Conservation (phyloP, 2,329 filamentous ascomycete genomes). For the Paraconiothyrium brasiliense region DNA sequence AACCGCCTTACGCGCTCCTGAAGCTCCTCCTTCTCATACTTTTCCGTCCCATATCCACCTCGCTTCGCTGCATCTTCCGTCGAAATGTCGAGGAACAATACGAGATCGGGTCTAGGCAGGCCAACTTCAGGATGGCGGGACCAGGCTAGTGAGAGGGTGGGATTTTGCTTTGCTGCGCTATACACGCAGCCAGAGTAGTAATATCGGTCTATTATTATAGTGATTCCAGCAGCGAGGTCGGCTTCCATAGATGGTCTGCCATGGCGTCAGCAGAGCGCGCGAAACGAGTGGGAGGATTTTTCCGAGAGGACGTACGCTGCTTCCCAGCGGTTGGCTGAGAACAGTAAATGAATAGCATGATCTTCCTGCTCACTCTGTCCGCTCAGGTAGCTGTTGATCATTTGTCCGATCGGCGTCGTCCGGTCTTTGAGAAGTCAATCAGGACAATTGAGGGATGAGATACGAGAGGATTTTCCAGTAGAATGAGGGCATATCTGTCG, state of each 20-base stretch:
- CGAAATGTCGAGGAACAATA: slow-evolving; percentile 85
- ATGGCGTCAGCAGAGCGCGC: neutral
- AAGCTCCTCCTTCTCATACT: slow-evolving; percentile 86
- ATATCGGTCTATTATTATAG: slow-evolving; percentile 88
- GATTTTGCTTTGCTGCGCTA: slow-evolving; percentile 84
- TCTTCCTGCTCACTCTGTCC: slow-evolving; percentile 79
- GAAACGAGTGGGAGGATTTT: neutral
- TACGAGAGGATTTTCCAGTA: too few relatives aligned
- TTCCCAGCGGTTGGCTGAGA: slow-evolving; percentile 93
- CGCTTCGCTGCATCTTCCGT: slow-evolving; percentile 75
- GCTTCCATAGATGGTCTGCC: slow-evolving; percentile 47
- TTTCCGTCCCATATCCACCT: slow-evolving; percentile 88
- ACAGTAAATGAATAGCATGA: slow-evolving; percentile 88
- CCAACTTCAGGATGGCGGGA: slow-evolving; percentile 85
- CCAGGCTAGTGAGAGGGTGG: slow-evolving; percentile 76
- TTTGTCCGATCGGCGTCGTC: slow-evolving; percentile 82
- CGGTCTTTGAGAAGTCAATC: slow-evolving; percentile 66
- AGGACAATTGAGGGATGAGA: too few relatives aligned
- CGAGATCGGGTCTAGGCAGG: slow-evolving; percentile 85
- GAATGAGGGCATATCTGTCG: too few relatives aligned
- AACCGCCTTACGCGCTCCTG: slow-evolving; percentile 80
- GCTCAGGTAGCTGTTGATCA: slow-evolving; percentile 86
- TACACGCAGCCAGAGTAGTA: slow-evolving; percentile 96
- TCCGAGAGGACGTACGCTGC: slow-evolving; percentile 45
- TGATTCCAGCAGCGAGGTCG: slow-evolving; percentile 71